Conservation (phyloP, 148 eudicot species). For the Arbutus unedo region DNA sequence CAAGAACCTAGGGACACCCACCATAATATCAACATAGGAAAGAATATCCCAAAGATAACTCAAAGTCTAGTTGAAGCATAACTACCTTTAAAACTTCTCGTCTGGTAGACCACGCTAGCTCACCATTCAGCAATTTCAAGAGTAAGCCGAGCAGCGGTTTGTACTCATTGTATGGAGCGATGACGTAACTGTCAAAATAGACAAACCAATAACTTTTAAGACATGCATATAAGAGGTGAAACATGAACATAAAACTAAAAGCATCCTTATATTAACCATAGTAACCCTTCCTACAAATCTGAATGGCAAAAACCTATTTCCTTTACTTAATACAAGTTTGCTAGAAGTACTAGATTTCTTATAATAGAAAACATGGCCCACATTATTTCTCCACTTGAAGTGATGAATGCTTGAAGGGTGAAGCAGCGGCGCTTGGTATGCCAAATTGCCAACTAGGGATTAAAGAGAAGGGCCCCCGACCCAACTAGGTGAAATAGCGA, state of each 20-base stretch:
- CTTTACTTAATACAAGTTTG: not conserved
- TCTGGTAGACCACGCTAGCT: slow-evolving; percentile 94
- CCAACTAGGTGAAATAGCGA: not conserved
- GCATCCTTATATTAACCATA: not conserved
- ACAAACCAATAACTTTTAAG: slow-evolving; percentile 15
- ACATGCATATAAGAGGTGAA: not conserved
- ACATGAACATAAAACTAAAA: not conserved
- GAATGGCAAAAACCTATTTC: not conserved
- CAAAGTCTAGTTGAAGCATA: not conserved
- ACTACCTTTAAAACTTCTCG: slow-evolving; percentile 90
- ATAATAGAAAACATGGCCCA: not conserved
- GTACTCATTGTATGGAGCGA: slow-evolving; percentile 85
- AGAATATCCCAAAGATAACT: not conserved
- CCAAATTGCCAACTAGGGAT: not conserved
- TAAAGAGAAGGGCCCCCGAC: not conserved
- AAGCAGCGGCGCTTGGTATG: not conserved
- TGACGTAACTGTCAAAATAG: slow-evolving; percentile 67
- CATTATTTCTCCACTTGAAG: not conserved
- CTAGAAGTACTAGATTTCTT: not conserved
- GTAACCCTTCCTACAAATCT: not conserved
- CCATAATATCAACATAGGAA: slow-evolving; percentile 8
- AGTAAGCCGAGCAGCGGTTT: slow-evolving; percentile 82
- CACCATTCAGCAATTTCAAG: slow-evolving; percentile 86
- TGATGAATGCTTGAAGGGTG: not conserved
- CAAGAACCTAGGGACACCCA: slow-evolving; percentile 64